phyloP scores from a whole-genome alignment of 345 rosid species.

The Eucalyptus pauciflora region DNA sequence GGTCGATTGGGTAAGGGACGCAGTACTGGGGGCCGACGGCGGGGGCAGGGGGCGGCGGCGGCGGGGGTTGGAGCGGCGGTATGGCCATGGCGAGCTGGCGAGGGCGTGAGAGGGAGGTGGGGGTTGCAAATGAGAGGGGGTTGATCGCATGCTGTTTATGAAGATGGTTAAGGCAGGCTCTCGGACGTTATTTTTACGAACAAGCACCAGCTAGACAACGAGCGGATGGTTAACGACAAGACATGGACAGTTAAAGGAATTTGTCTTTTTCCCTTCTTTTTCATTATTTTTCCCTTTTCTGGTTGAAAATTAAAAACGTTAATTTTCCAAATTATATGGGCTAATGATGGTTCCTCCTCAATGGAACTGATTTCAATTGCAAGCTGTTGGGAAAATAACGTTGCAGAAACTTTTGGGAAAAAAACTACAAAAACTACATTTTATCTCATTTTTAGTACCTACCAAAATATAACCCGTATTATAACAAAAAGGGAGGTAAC shows the following conservation, averaged over 20 bases:
- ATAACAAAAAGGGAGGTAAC: no score
- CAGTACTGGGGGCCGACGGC: slow-evolving; percentile 7
- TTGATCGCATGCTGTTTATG: neutral
- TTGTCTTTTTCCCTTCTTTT: neutral
- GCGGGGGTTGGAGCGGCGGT: neutral
- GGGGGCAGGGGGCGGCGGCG: neutral
- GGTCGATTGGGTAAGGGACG: slow-evolving; percentile 2
- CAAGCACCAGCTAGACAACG: neutral
- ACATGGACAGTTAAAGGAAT: neutral
- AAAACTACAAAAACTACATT: no score
- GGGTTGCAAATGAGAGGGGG: neutral
- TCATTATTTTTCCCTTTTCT: no score
- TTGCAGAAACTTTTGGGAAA: neutral
- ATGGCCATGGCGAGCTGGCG: neutral
- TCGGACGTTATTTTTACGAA: neutral
- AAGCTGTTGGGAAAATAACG: neutral
- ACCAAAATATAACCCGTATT: no score
- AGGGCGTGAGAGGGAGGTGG: neutral
- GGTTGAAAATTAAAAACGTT: neutral
- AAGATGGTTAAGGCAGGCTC: neutral
- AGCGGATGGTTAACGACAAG: neutral
- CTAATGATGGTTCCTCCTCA: neutral
- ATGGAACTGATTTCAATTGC: neutral
- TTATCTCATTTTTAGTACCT: no score
- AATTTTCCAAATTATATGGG: neutral